These are phyloP conservation scores for Psilocybe cubensis DNA, from an alignment of 768 basidiomycete genomes.

Conservation along the genomic window DNA sequence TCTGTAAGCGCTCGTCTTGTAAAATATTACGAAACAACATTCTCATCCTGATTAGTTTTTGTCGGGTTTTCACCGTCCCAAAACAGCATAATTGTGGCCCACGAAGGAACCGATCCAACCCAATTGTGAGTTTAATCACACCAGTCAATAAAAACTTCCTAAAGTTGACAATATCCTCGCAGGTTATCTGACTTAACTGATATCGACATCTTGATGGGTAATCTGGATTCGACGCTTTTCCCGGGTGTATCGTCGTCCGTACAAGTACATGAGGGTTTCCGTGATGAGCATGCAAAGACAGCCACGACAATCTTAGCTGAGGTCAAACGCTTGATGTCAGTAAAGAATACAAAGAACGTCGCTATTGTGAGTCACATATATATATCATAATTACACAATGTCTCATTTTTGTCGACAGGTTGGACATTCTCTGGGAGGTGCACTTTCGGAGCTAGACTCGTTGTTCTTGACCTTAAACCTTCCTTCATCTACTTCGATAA, in stretches of 20 bases:
- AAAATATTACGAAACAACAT: too few relatives aligned
- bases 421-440: constrained; percentile 57
- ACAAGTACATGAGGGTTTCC: constrained; percentile 53
- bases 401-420: constrained; percentile 26
- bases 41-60: constrained; percentile 39
- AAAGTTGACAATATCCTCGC: constrained; percentile 7
- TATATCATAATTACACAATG: not conserved
- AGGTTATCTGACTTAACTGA: constrained; percentile 55
- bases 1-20: constrained; percentile 25
- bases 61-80: constrained; percentile 59
- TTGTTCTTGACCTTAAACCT: constrained; percentile 53
- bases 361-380: constrained; percentile 40
- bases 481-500: constrained; percentile 42
- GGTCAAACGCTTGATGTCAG: constrained; percentile 41
- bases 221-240: constrained; percentile 48
- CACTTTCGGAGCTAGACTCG: constrained; percentile 54
- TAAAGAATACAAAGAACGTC: constrained; percentile 24
- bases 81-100: constrained; percentile 59
- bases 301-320: constrained; percentile 40
- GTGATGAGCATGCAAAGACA: constrained; percentile 45
- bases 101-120: constrained; percentile 63
- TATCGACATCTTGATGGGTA: constrained; percentile 37
- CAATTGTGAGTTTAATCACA: constrained; percentile 50
- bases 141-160: constrained; percentile 46
- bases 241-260: constrained; percentile 47